phyloP scores from a whole-genome alignment of 2,329 filamentous ascomycete genomes.

The Periconia sp. region DNA sequence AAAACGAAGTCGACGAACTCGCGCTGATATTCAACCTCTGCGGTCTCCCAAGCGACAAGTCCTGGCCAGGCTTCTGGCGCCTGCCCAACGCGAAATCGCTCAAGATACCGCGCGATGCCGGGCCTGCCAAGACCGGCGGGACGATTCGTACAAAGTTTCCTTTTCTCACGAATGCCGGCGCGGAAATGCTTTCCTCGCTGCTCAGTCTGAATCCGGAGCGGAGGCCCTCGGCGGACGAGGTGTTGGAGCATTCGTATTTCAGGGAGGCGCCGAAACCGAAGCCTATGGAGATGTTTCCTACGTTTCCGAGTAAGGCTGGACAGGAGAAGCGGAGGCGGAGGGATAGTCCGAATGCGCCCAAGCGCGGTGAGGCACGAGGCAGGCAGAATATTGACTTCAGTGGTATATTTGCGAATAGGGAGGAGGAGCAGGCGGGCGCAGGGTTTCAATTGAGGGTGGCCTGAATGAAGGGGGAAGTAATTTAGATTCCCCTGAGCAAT shows the following conservation, averaged over 20 bases:
- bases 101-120: constrained; percentile 60
- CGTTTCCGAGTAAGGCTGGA: constrained; percentile 93
- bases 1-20: constrained; percentile 91
- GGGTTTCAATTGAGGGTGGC: constrained; percentile 52
- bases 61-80: constrained; percentile 85
- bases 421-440: constrained; percentile 55
- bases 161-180: constrained; percentile 77
- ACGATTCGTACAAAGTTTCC: constrained; percentile 80
- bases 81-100: constrained; percentile 86
- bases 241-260: constrained; percentile 85
- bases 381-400: constrained; percentile 57
- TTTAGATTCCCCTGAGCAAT: background rate
- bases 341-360: constrained; percentile 83
- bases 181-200: constrained; percentile 70
- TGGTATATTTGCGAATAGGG: constrained; percentile 56
- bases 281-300: constrained; percentile 90
- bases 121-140: constrained; percentile 48
- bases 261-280: constrained; percentile 88
- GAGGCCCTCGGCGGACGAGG: constrained; percentile 73
- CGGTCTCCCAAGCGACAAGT: constrained; percentile 80
- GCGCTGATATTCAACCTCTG: constrained; percentile 82
- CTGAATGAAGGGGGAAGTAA: constrained; percentile 4
- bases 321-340: constrained; percentile 79
- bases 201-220: constrained; percentile 75
- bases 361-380: constrained; percentile 70